phyloP scores from a whole-genome alignment of 768 basidiomycete genomes.

The Tremella yokohamensis region DNA sequence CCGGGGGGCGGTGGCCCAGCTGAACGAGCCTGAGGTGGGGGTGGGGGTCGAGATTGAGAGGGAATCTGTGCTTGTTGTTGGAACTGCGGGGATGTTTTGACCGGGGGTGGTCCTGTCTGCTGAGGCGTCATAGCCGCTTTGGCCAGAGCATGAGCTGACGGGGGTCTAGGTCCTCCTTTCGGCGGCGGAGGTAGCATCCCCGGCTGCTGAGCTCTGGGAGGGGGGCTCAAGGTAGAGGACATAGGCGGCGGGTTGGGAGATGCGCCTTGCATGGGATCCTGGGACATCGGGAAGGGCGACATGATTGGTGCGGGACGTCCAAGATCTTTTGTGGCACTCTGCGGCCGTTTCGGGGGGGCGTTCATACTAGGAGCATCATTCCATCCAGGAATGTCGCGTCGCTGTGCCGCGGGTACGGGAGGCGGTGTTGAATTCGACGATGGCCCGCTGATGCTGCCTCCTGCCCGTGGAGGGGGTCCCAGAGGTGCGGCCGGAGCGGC shows the following conservation, averaged over 20 bases:
- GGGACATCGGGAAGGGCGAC: constrained; percentile 78
- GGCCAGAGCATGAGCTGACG: constrained; percentile 40
- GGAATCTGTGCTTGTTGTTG: constrained; percentile 37
- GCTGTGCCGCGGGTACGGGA: constrained; percentile 60
- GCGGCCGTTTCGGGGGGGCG: constrained; percentile 55
- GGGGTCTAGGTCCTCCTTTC: constrained; percentile 40
- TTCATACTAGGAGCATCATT: constrained; percentile 73
- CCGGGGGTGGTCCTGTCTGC: constrained; percentile 24
- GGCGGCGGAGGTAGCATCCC: constrained; percentile 48
- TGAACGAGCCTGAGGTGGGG: constrained; percentile 8
- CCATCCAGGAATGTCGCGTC: constrained; percentile 74
- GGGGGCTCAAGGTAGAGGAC: constrained; percentile 40
- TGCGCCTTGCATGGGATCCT: constrained; percentile 28
- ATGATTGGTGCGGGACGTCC: constrained; percentile 71
- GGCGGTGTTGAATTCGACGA: constrained; percentile 53
- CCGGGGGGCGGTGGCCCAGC: constrained; percentile 13
- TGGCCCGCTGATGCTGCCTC: constrained; percentile 53
- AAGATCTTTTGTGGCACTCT: constrained; percentile 56
- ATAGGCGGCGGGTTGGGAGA: constrained; percentile 51
- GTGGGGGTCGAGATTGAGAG: constrained; percentile 32
- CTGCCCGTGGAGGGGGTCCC: constrained; percentile 51
- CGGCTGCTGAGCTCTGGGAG: constrained; percentile 32
- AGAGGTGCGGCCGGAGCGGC: constrained; percentile 22
- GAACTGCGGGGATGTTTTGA: constrained; percentile 11
- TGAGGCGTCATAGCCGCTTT: constrained; percentile 11